A percentile compares a stretch with the other conserved stretches of the same genome.
These are phyloP conservation scores for Neurospora crassa DNA, from an alignment of 2,329 filamentous ascomycete genomes.

Conservation along the genomic window DNA sequence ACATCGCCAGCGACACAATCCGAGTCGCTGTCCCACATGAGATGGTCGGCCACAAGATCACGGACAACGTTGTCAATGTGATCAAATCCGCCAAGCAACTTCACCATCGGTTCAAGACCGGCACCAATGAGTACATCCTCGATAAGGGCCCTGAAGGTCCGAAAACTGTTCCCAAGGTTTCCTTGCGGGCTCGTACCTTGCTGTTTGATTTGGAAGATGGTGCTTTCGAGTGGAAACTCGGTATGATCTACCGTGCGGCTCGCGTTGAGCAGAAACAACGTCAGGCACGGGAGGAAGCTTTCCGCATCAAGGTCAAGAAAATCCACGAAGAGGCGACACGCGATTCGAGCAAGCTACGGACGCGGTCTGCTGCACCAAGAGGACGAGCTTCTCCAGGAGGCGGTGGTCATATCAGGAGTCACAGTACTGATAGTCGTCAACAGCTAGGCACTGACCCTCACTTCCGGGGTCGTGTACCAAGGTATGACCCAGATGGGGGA, in stretches of 20 bases:
- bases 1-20: constrained; percentile 76
- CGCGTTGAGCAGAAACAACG: constrained; percentile 84
- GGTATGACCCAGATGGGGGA: constrained; percentile 74
- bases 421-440: constrained; percentile 41
- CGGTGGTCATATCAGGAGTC: constrained; percentile 38
- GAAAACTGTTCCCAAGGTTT: constrained; percentile 78
- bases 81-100: constrained; percentile 82
- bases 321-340: constrained; percentile 61
- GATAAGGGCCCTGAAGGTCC: constrained; percentile 78
- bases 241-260: constrained; percentile 85
- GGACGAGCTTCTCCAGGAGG: constrained; percentile 24
- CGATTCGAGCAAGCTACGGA: constrained; percentile 41
- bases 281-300: constrained; percentile 82
- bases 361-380: constrained; percentile 41
- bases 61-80: constrained; percentile 88
- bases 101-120: constrained; percentile 85
- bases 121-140: constrained; percentile 79
- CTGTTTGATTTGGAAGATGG: constrained; percentile 93
- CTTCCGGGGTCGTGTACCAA: constrained; percentile 37
- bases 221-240: constrained; percentile 93
- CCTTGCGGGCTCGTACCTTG: constrained; percentile 69
- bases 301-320: constrained; percentile 76
- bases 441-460: constrained; percentile 25
- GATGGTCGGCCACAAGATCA: constrained; percentile 76
- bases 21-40: constrained; percentile 85